Evolutionary conservation across 208 protist species (phyloP), one percentile per base, ranked within the genome.

Genomic region (Leishmania guyanensis): DNA sequence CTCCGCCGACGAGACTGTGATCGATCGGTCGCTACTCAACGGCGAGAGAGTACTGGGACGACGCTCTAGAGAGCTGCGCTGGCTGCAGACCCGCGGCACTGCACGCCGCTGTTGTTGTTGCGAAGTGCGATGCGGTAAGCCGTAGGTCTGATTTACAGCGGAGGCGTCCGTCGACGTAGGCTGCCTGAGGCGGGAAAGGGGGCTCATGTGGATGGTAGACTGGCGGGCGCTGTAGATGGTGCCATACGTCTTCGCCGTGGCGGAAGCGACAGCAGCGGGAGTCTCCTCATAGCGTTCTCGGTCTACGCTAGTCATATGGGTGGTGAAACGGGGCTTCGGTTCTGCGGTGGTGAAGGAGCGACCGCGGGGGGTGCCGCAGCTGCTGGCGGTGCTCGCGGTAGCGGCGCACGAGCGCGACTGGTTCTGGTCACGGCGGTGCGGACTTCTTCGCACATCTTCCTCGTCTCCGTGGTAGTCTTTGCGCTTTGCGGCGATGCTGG

Each of bases 401-500:
- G 65, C 29, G 43, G 75, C 70, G 39, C 64, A 48, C 6, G 75
- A 46, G 29, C 54, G 69, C 46, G 62, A 65, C 39, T 56, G 73
- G 53, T 10, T 10, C 17, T 68, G 75, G 48, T 72, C 12, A 2
- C 72, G 68, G 43, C 72, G 76, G 39, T 56, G 36, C 5, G 46
- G 70, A 78, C 71, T 81, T 65, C 69, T 74, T 33, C 53, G 74
- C 10, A 64, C 75, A 9, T 51, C 68, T 73, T 77, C 73, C 14
- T 83, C 73, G 10, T 58, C 50, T 51, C 75, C 78, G 51, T 51
- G 68, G 60, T 80, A 50, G 58, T 86, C 82, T 39, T 81, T 86
- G 69, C 88, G 88, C 77, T 93, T 93, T 9, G 90, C 90, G 10
- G 86, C 87, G 66, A 91, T 93, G 83, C 90, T 93, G 20, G 85